Conservation (phyloP, 2,329 filamentous ascomycete genomes). For the Penicillium psychrosexuale region DNA sequence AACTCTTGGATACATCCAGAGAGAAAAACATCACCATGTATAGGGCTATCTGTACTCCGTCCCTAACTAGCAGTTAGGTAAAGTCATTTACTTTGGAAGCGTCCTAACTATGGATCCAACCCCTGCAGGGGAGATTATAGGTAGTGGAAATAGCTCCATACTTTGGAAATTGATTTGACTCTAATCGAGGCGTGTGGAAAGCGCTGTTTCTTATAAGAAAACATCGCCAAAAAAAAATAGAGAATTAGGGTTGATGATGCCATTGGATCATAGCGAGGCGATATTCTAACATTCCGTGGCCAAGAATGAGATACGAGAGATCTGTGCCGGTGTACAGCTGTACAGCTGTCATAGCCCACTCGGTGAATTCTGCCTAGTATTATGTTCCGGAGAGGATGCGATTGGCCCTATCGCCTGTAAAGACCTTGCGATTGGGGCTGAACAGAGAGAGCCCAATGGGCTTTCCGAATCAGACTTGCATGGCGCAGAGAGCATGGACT, state of each 20-base stretch:
- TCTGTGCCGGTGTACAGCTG: background rate
- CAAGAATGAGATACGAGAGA: conserved; percentile 8
- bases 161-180: background rate
- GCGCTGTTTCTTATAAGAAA: background rate
- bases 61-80: background rate
- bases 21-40: background rate
- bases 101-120: background rate
- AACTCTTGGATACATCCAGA: background rate
- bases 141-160: background rate
- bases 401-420: conserved; percentile 14
- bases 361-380: conserved; percentile 5
- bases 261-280: background rate
- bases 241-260: background rate
- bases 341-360: conserved; percentile 3
- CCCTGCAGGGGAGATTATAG: background rate
- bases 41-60: background rate
- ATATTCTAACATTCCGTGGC: conserved; percentile 2
- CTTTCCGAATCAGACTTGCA: background rate
- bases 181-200: background rate
- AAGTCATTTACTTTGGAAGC: conserved; percentile 4
- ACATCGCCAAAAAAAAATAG: background rate
- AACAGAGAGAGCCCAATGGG: background rate
- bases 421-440: conserved; percentile 17
- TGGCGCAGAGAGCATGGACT: background rate
- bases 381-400: conserved; percentile 15